Evolutionary conservation across 345 rosid genomes (phyloP).

Genomic region (Brassica juncea): DNA sequence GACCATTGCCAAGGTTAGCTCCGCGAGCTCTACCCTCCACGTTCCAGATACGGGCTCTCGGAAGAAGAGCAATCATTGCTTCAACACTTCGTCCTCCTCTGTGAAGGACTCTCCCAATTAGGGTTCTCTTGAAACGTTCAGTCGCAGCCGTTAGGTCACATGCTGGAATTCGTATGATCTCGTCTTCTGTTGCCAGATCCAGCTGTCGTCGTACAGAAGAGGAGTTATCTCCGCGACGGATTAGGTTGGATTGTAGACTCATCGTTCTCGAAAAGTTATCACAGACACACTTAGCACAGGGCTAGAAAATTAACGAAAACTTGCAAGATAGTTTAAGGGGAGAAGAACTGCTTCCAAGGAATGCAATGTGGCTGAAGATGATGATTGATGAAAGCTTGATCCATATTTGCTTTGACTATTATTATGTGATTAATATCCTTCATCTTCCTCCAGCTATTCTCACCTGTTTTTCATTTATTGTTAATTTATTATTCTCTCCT

Average conservation of each 20-base stretch:
- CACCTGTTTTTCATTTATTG: slow-evolving; percentile 42
- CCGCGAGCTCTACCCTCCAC: background rate
- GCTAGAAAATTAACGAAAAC: too few species aligned
- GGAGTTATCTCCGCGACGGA: background rate
- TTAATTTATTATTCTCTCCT: background rate
- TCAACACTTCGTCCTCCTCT: background rate
- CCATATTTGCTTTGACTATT: background rate
- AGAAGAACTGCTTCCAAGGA: too few species aligned
- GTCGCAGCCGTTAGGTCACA: background rate
- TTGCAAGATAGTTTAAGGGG: too few species aligned
- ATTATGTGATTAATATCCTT: slow-evolving; percentile 63
- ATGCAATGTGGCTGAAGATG: too few species aligned
- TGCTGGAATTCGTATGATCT: background rate
- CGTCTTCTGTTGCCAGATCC: background rate
- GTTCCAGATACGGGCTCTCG: background rate
- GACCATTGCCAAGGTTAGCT: background rate
- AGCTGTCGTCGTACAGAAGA: too few species aligned
- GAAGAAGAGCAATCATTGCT: background rate
- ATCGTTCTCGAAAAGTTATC: too few species aligned
- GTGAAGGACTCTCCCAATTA: background rate
- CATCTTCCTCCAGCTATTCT: slow-evolving; percentile 49
- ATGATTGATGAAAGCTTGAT: too few species aligned
- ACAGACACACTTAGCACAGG: too few species aligned
- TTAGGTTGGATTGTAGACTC: background rate
- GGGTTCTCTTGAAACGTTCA: background rate